Base-by-base conservation (phyloP, 1,284 basidiomycete species). In the Malassezia sympodialis region DNA sequence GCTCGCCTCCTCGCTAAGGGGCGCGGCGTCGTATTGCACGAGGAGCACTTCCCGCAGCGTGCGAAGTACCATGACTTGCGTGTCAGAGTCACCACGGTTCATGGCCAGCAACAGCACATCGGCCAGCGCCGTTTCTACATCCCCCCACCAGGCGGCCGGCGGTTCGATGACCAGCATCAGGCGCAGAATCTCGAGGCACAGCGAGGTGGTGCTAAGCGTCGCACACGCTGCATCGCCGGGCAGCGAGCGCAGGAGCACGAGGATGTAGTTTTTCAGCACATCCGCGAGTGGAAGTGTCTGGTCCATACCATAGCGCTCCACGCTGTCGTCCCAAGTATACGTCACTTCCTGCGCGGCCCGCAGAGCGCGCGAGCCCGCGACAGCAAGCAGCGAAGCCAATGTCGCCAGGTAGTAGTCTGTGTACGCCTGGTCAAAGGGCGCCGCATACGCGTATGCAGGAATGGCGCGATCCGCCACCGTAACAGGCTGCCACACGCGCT, bases 21-120 rank as follows among this genome's bases (percentile, higher is more conserved):
- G 45, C 3, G n/a, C 40, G 15, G 34, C 23, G 2, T 23, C 27
- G 21, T 39, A n/a, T 4, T 31, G 48, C 27, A 56, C 57, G 2
- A 58, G 40, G 17, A 71, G 49, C 26, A 88, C 78, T 0, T 87
- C 85, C 68, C 96, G 90, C 1, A 98, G 80, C 8, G 93, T 82
- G 63, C 90, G 89, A 1, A 98, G 82, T 53, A 96, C 81, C 69
- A 90, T 91, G 79, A 89, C 90, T 47, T 73, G 70, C 12, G 57
- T 34, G 8, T 45, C 17, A 1, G 52, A 44, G 27, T 49, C 44
- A 31, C 52, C 51, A 10, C 52, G 42, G 61, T 89, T 84, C 17
- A 94, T 79, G 27, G 81, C 84, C 46, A 82, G 78, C 64, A 84
- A 87, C 2, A 96, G 79, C 67, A 88, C 86, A 46, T 81, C 81